These are phyloP conservation scores for Physaria fendleri DNA, from an alignment of 345 rosid genomes.

Conservation along the genomic window DNA sequence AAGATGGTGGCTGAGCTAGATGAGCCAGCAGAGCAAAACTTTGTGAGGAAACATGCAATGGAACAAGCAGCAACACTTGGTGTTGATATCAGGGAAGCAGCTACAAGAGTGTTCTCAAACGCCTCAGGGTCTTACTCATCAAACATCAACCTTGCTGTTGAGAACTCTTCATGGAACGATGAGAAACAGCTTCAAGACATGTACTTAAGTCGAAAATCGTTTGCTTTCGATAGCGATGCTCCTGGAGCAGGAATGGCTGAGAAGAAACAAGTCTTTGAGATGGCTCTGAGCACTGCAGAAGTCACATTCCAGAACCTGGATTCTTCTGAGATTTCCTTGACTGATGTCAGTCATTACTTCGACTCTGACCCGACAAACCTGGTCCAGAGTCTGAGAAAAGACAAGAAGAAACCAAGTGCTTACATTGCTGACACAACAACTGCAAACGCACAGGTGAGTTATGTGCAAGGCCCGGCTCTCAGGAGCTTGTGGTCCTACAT, in stretches of 20 bases:
- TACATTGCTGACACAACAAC: constrained; percentile 97
- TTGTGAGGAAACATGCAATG: constrained; percentile 79
- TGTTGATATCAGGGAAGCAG: constrained; percentile 76
- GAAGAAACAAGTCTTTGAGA: constrained; percentile 84
- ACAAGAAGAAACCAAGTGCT: constrained; percentile 84
- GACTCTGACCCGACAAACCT: constrained; percentile 95
- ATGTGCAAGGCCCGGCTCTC: too few relatives aligned
- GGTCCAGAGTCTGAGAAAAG: constrained; percentile 89
- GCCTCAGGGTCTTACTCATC: constrained; percentile 98
- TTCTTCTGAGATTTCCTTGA: constrained; percentile 90
- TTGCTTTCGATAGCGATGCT: constrained; percentile 89
- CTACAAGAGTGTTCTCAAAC: constrained; percentile 92
- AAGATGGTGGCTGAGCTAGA: constrained; percentile 99
- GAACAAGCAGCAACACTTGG: constrained; percentile 90
- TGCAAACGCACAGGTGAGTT: constrained; percentile 84
- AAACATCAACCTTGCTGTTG: constrained; percentile 86
- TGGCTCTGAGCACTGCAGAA: constrained; percentile 93
- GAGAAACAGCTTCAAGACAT: constrained; percentile 99
- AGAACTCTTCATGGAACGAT: constrained; percentile 98
- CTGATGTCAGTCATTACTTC: constrained; percentile 97
- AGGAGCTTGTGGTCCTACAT: too few relatives aligned
- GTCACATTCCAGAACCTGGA: constrained; percentile 98
- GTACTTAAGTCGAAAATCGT: constrained; percentile 96
- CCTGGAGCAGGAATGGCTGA: constrained; percentile 94
- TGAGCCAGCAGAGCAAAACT: constrained; percentile 81